Conservation (phyloP, 2,329 filamentous ascomycete genomes). For the Aphanocladium album region DNA sequence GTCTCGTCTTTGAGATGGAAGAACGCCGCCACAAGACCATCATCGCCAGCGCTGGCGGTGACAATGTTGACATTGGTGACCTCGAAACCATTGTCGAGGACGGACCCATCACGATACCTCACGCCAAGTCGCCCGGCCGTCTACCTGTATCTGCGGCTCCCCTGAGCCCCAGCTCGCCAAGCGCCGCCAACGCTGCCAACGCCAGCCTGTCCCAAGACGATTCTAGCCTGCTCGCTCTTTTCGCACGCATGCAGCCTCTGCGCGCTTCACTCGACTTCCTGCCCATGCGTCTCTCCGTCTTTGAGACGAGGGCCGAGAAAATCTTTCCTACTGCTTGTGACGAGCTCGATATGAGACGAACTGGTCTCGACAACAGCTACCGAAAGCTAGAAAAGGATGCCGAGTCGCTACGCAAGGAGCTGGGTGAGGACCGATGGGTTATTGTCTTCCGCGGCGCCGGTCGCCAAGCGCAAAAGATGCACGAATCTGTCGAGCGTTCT, state of each 20-base stretch:
- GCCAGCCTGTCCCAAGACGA: slow-evolving; percentile 68
- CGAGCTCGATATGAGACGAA: slow-evolving; percentile 72
- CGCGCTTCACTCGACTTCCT: slow-evolving; percentile 91
- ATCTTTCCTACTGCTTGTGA: slow-evolving; percentile 88
- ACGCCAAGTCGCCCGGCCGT: slow-evolving; percentile 36
- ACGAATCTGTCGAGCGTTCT: slow-evolving; percentile 87
- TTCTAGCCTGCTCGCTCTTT: slow-evolving; percentile 79
- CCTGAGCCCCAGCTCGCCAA: slow-evolving; percentile 55
- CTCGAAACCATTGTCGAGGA: slow-evolving; percentile 93
- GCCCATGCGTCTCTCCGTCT: slow-evolving; percentile 87
- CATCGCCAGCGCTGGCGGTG: slow-evolving; percentile 55
- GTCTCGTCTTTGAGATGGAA: slow-evolving; percentile 95
- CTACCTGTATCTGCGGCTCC: slow-evolving; percentile 52
- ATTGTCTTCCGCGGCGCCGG: slow-evolving; percentile 92
- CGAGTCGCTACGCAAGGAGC: slow-evolving; percentile 79
- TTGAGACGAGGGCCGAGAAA: slow-evolving; percentile 68
- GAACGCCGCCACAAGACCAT: slow-evolving; percentile 82
- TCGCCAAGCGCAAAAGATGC: slow-evolving; percentile 91
- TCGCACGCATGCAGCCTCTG: slow-evolving; percentile 91
- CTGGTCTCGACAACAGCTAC: slow-evolving; percentile 76
- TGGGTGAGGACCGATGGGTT: slow-evolving; percentile 95
- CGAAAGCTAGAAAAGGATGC: slow-evolving; percentile 85
- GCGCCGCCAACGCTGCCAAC: slow-evolving; percentile 41
- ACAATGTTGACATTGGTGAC: slow-evolving; percentile 75
- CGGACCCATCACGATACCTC: slow-evolving; percentile 47